Conservation (phyloP, 306 rosid species). For the Cucurbita argyrosperma region DNA sequence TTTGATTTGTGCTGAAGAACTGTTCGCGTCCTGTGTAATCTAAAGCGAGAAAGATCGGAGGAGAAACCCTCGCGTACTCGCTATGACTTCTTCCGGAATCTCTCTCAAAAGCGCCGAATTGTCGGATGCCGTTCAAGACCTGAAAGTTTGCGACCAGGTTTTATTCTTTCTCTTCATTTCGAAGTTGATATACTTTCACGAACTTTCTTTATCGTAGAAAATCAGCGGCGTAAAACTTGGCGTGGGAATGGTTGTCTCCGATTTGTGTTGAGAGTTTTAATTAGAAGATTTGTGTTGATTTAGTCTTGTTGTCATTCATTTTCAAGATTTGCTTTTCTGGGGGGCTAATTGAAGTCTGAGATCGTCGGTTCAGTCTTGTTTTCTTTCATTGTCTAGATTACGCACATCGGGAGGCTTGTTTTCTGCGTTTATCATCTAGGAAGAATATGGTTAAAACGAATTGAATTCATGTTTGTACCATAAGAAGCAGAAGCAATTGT, state of each 20-base stretch:
- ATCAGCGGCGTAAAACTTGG: not conserved
- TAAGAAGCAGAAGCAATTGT: not conserved
- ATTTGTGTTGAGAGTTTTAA: not conserved
- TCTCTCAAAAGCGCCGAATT: constrained; percentile 11
- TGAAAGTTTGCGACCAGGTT: constrained; percentile 22
- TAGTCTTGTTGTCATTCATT: not conserved
- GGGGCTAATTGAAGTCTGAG: not conserved
- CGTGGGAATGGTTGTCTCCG: not conserved
- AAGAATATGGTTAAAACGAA: not conserved
- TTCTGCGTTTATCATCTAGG: not conserved
- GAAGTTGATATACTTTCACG: not conserved
- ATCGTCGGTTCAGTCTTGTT: not conserved
- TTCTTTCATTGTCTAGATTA: not conserved
- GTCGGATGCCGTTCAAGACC: not conserved
- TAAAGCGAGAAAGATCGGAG: not conserved
- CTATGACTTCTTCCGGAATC: constrained; percentile 25
- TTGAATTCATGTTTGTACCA: not conserved
- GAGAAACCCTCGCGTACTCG: not conserved
- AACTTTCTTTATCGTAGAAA: not conserved
- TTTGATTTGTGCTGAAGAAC: not conserved
- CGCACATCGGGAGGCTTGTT: not conserved
- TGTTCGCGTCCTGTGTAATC: not conserved
- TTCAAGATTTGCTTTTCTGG: not conserved
- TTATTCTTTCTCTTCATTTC: not conserved
- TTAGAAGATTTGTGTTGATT: not conserved